Percentiles rank a stretch among this genome's conserved stretches.
Evolutionary conservation across 352 stramenopile genomes (phyloP).

Genomic region (Globisporangium okanoganense): DNA sequence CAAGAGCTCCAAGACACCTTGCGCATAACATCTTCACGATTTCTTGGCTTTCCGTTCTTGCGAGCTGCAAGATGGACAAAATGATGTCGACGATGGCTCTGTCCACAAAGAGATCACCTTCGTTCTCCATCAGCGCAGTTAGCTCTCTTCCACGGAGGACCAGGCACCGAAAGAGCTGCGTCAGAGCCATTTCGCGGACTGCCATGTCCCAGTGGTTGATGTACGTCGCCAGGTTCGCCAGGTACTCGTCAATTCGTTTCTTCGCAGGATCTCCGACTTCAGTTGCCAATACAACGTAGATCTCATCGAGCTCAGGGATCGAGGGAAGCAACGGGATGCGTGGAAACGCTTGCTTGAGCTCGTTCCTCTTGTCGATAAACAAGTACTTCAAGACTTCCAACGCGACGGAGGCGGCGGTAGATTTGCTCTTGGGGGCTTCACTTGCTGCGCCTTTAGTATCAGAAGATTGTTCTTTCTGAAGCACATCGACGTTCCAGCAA

Average conservation of each 20-base stretch:
- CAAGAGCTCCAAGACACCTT: constrained; percentile 69
- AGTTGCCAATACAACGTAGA: constrained; percentile 44
- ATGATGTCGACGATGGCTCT: constrained; percentile 49
- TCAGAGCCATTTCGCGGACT: constrained; percentile 74
- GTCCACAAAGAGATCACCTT: constrained; percentile 69
- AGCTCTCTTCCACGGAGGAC: constrained; percentile 61
- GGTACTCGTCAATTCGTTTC: constrained; percentile 42
- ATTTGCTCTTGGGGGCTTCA: background rate
- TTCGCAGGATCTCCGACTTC: constrained; percentile 52
- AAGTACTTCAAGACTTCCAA: constrained; percentile 58
- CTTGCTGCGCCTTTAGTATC: background rate
- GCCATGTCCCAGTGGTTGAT: constrained; percentile 77
- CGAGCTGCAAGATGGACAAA: constrained; percentile 64
- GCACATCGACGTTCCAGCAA: constrained; percentile 40
- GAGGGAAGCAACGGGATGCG: constrained; percentile 66
- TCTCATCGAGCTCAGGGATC: constrained; percentile 60
- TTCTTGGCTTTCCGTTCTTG: constrained; percentile 57
- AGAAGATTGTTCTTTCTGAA: constrained; percentile 14
- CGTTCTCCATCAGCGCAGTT: constrained; percentile 60
- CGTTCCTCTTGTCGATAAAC: constrained; percentile 61
- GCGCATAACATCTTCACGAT: constrained; percentile 68
- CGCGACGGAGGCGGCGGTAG: constrained; percentile 13
- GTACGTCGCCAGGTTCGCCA: constrained; percentile 52
- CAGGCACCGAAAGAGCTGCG: constrained; percentile 62
- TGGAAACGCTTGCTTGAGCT: constrained; percentile 61